phyloP scores from a whole-genome alignment of 441 rosid species.

The Kokia cookei region DNA sequence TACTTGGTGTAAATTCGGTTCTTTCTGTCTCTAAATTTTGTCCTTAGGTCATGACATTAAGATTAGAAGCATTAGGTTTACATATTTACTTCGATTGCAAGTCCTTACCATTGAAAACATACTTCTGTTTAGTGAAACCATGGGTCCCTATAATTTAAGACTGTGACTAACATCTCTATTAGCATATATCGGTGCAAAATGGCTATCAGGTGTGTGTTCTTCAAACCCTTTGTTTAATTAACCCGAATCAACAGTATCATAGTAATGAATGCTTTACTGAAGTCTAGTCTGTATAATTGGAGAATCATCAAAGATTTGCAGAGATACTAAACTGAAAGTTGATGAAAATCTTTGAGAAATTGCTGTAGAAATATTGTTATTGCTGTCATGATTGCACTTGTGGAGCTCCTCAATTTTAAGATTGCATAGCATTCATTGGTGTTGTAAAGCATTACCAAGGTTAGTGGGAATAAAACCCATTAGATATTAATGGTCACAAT shows the following conservation, averaged over 20 bases:
- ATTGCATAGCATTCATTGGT: neutral
- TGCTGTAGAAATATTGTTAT: neutral
- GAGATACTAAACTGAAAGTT: neutral
- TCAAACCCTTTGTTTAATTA: neutral
- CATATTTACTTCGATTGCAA: neutral
- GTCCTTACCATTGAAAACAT: neutral
- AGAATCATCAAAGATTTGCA: neutral
- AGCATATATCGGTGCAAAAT: neutral
- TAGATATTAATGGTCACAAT: slow-evolving; percentile 1
- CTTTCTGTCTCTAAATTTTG: neutral
- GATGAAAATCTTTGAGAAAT: neutral
- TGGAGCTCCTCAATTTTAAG: neutral
- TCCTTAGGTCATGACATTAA: neutral
- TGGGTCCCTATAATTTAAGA: neutral
- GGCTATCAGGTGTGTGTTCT: neutral
- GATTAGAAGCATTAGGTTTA: neutral
- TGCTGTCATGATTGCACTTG: neutral
- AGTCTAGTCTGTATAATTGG: neutral
- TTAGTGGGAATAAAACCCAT: neutral
- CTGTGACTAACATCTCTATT: neutral
- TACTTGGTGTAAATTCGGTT: neutral
- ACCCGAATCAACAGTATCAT: neutral
- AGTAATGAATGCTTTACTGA: neutral
- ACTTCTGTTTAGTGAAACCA: neutral
- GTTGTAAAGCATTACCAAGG: neutral